Percentiles rank a stretch among this genome's conserved stretches.
Conservation (phyloP, 768 basidiomycete species). For the Porphyrellus cyaneotinctus region DNA sequence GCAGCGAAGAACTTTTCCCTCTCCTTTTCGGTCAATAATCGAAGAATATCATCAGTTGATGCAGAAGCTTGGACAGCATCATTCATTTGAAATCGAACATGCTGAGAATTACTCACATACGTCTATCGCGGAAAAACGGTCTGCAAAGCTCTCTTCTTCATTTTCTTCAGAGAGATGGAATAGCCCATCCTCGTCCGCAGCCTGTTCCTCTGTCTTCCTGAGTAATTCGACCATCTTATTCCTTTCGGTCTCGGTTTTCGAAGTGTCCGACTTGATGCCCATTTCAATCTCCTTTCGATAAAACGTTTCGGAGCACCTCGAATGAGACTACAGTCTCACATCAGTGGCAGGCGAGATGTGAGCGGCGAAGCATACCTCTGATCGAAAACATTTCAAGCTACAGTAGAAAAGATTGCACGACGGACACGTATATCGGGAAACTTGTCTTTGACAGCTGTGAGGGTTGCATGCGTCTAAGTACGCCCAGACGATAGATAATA, state of each 20-base stretch:
- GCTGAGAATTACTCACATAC: conserved; percentile 44
- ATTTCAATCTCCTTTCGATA: conserved; percentile 70
- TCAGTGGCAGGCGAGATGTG: background rate
- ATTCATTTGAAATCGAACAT: background rate
- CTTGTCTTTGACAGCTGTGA: conserved; percentile 66
- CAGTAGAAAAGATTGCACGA: conserved; percentile 80
- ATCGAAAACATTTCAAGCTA: conserved; percentile 74
- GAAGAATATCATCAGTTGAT: conserved; percentile 57
- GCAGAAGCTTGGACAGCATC: conserved; percentile 42
- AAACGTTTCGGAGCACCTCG: conserved; percentile 76
- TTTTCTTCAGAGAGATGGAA: conserved; percentile 34
- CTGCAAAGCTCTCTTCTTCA: conserved; percentile 42
- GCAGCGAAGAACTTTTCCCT: conserved; percentile 55
- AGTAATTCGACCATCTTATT: conserved; percentile 66
- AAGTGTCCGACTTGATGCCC: conserved; percentile 54
- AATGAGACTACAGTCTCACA: conserved; percentile 43
- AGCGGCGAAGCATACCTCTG: conserved; percentile 44
- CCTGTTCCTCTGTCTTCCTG: conserved; percentile 67
- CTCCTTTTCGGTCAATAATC: conserved; percentile 56
- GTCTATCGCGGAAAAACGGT: conserved; percentile 54
- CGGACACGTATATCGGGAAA: conserved; percentile 79
- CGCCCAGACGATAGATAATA: background rate
- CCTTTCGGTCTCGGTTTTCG: conserved; percentile 55
- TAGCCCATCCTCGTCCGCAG: conserved; percentile 35
- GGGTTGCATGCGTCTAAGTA: background rate